Percentiles rank a stretch among this genome's conserved stretches.
Conservation (phyloP, 768 basidiomycete genomes). For the Mycena leptocephala region DNA sequence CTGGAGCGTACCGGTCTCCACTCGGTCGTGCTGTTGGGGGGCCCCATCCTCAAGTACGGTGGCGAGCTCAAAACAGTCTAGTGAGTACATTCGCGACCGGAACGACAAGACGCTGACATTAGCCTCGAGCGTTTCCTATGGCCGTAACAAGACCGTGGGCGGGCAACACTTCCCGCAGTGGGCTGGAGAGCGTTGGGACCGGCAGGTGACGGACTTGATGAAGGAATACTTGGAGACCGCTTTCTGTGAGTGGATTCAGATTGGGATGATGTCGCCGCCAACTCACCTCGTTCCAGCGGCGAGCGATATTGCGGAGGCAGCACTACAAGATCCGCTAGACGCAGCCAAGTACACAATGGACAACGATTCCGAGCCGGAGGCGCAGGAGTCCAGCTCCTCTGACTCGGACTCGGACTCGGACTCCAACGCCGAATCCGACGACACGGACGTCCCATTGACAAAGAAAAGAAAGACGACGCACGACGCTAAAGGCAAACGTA, state of each 20-base stretch:
- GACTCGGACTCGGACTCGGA: not conserved
- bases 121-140: not conserved
- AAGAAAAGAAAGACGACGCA: not conserved
- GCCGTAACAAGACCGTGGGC: not conserved
- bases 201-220: not conserved
- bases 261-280: not conserved
- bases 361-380: not conserved
- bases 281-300: not conserved
- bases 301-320: not conserved
- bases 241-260: not conserved
- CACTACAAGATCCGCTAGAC: not conserved
- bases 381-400: too few species aligned
- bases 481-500: not conserved
- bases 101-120: not conserved
- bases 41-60: slow-evolving; percentile 15
- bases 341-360: not conserved
- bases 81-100: not conserved
- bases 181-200: not conserved
- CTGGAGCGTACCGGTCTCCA: slow-evolving; percentile 11
- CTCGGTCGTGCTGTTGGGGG: not conserved
- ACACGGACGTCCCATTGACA: not conserved
- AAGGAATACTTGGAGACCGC: not conserved
- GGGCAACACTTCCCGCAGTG: not conserved
- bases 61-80: slow-evolving; percentile 14
- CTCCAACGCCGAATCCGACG: not conserved